Percentiles rank a stretch among this genome's conserved stretches.
These are phyloP conservation scores for Cladosporium sp. DNA, from an alignment of 2,329 filamentous ascomycete species.

Conservation along the genomic window DNA sequence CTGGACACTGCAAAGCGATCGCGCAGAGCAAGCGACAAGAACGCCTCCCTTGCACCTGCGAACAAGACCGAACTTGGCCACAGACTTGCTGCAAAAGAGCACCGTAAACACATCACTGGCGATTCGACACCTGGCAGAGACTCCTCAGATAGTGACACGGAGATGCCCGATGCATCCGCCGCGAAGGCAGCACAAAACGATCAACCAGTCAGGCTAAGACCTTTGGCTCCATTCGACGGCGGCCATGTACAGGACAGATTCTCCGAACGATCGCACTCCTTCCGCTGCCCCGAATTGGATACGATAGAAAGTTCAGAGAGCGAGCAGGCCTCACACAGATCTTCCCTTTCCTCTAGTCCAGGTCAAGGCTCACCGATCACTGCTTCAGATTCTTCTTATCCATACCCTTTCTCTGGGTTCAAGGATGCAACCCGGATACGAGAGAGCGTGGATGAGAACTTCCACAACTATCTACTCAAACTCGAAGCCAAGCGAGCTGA, in stretches of 20 bases:
- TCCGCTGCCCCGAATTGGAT: conserved; percentile 57
- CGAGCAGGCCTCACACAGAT: conserved; percentile 37
- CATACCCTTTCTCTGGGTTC: conserved; percentile 20
- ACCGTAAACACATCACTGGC: conserved; percentile 26
- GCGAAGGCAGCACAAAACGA: conserved; percentile 8
- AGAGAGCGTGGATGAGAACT: conserved; percentile 70
- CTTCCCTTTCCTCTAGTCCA: conserved; percentile 40
- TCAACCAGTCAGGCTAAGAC: conserved; percentile 19
- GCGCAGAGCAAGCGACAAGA: conserved; percentile 61
- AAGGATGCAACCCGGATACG: conserved; percentile 52
- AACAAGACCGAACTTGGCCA: conserved; percentile 61
- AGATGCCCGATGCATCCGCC: conserved; percentile 2
- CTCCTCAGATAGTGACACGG: conserved; percentile 8
- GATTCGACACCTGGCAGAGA: conserved; percentile 16
- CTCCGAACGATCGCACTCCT: conserved; percentile 46
- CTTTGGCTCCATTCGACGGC: conserved; percentile 28
- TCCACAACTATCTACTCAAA: conserved; percentile 72
- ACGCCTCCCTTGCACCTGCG: conserved; percentile 58
- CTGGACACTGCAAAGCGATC: conserved; percentile 75
- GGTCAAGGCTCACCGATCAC: conserved; percentile 38
- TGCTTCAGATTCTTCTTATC: conserved; percentile 44
- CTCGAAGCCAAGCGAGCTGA: conserved; percentile 77
- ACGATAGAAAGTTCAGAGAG: conserved; percentile 58
- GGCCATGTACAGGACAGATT: conserved; percentile 32
- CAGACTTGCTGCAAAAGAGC: conserved; percentile 27